Percentiles rank a stretch among this genome's conserved stretches.
These are phyloP conservation scores for Saccharomycopsis crataegensis DNA, from an alignment of 1,139 yeast genomes.

Conservation along the genomic window DNA sequence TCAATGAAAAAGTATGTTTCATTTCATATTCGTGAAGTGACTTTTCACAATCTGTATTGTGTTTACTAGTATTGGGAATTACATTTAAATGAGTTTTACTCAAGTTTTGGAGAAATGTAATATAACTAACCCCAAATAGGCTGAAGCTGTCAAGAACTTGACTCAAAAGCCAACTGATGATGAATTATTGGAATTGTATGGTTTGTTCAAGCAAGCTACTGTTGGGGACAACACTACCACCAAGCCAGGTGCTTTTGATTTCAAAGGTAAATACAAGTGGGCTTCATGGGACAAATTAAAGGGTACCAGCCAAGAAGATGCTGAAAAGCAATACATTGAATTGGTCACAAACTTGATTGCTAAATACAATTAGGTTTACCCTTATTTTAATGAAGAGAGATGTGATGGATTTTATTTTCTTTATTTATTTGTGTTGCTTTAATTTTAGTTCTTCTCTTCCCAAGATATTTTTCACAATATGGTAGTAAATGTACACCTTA, in stretches of 20 bases:
- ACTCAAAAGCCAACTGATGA: slow-evolving; percentile 78
- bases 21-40: no score
- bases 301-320: slow-evolving; percentile 84
- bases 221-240: slow-evolving; percentile 86
- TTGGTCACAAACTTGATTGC: slow-evolving; percentile 63
- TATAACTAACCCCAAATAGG: slow-evolving; percentile 35
- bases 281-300: slow-evolving; percentile 87
- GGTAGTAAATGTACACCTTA: no score
- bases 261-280: slow-evolving; percentile 97
- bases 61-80: not conserved
- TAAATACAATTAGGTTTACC: slow-evolving; percentile 30
- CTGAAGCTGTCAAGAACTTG: slow-evolving; percentile 69
- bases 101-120: not conserved
- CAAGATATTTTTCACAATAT: not conserved
- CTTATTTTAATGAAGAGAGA: no score
- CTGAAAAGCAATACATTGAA: slow-evolving; percentile 77
- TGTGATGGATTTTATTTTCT: not conserved
- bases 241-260: slow-evolving; percentile 81
- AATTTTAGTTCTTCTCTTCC: not conserved
- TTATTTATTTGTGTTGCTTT: not conserved
- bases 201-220: slow-evolving; percentile 93
- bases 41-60: no score
- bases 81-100: not conserved
- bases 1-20: slow-evolving; percentile 43
- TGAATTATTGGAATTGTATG: slow-evolving; percentile 78